Evolutionary conservation across 257 asterid genomes (phyloP).

Genomic region (Fraxinus cuspidata): DNA sequence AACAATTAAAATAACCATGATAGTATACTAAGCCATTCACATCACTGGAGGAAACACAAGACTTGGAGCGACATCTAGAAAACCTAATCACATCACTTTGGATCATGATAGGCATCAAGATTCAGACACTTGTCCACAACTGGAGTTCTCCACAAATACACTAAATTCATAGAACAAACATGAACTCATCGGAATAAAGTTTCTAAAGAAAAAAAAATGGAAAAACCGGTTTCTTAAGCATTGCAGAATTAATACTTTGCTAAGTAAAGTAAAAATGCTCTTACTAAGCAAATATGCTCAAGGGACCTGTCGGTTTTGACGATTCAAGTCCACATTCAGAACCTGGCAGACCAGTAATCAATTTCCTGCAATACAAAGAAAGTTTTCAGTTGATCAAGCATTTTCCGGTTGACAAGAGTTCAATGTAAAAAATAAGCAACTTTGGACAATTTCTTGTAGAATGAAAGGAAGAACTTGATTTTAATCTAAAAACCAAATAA

Average conservation of each 20-base stretch:
- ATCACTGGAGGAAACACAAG: background rate
- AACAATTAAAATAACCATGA: no score
- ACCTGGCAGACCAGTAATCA: conserved; percentile 71
- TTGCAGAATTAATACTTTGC: conserved; percentile 5
- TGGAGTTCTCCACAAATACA: conserved; percentile 26
- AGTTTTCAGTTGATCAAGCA: conserved; percentile 16
- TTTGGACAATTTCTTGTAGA: background rate
- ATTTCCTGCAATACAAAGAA: conserved; percentile 53
- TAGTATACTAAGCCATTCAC: no score
- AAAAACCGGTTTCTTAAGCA: conserved; percentile 1
- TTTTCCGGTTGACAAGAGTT: background rate
- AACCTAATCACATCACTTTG: background rate
- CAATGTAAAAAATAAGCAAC: background rate
- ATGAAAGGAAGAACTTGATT: no score
- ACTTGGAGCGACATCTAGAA: background rate
- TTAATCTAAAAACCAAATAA: no score
- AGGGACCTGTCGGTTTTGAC: conserved; percentile 70
- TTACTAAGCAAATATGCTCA: conserved; percentile 69
- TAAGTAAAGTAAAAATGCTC: background rate
- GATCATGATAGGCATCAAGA: conserved; percentile 16
- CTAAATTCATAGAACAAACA: conserved; percentile 14
- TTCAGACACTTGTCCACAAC: conserved; percentile 22
- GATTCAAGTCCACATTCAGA: conserved; percentile 80
- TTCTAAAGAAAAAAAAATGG: conserved; percentile 1
- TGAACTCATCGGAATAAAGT: background rate